Conservation (phyloP, 192 early-diverging fungal genomes). For the Backusella morwellensis region DNA sequence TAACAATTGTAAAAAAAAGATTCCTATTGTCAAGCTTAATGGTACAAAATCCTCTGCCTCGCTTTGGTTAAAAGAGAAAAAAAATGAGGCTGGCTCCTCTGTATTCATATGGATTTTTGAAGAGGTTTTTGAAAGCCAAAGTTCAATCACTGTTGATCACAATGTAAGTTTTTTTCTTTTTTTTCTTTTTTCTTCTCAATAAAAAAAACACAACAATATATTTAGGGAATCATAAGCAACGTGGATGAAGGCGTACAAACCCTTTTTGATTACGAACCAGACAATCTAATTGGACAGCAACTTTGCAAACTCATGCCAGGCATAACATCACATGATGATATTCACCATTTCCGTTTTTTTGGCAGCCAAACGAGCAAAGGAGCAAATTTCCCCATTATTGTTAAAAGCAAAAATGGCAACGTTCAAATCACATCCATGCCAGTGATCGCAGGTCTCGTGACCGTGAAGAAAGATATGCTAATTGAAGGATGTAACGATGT, state of each 20-base stretch:
- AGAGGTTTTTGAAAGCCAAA: slow-evolving; percentile 47
- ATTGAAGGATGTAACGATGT: slow-evolving; percentile 57
- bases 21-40: slow-evolving; percentile 54
- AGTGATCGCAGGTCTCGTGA: slow-evolving; percentile 64
- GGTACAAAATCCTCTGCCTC: slow-evolving; percentile 52
- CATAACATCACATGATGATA: slow-evolving; percentile 29
- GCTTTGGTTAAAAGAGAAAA: slow-evolving; percentile 60
- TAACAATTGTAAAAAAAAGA: slow-evolving; percentile 26
- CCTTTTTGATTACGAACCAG: slow-evolving; percentile 46
- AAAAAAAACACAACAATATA: neutral
- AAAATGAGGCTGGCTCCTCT: slow-evolving; percentile 38
- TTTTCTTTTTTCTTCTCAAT: neutral
- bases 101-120: slow-evolving; percentile 69
- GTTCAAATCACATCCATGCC: slow-evolving; percentile 63
- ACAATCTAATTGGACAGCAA: slow-evolving; percentile 39
- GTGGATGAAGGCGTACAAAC: slow-evolving; percentile 35
- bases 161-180: neutral
- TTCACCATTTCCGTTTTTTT: slow-evolving; percentile 57
- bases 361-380: slow-evolving; percentile 49
- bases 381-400: slow-evolving; percentile 56
- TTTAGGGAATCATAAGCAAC: slow-evolving; percentile 49
- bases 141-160: slow-evolving; percentile 11
- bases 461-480: slow-evolving; percentile 42
- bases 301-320: slow-evolving; percentile 5
- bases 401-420: slow-evolving; percentile 35